These are phyloP conservation scores for Podospora appendiculata DNA, from an alignment of 495 filamentous ascomycete genomes.

Conservation along the genomic window DNA sequence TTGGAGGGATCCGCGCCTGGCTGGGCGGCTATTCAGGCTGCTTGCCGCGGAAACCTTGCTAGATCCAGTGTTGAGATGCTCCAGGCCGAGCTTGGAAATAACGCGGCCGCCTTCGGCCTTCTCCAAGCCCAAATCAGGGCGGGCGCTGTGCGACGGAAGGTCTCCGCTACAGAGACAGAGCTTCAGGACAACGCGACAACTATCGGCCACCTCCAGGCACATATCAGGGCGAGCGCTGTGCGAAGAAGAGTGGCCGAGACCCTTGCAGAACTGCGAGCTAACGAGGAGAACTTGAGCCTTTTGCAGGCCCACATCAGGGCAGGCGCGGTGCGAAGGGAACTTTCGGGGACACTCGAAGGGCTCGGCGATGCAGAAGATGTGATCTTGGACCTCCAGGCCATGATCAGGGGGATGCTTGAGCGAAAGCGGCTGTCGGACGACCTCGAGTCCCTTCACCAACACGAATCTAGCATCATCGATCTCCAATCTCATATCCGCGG, in stretches of 20 bases:
- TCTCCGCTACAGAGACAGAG: constrained; percentile 28
- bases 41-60: constrained; percentile 36
- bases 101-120: constrained; percentile 23
- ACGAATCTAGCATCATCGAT: constrained; percentile 49
- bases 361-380: constrained; percentile 32
- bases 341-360: constrained; percentile 33
- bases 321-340: constrained; percentile 38
- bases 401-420: constrained; percentile 46
- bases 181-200: constrained; percentile 26
- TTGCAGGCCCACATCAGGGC: constrained; percentile 40
- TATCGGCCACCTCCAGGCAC: constrained; percentile 30
- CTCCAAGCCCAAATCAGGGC: constrained; percentile 40
- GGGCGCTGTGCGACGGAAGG: constrained; percentile 38
- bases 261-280: constrained; percentile 29
- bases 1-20: constrained; percentile 30
- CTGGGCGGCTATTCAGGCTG: constrained; percentile 45
- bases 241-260: constrained; percentile 37
- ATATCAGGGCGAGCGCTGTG: constrained; percentile 39
- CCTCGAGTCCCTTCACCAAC: constrained; percentile 48
- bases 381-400: constrained; percentile 37
- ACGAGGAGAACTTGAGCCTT: constrained; percentile 23
- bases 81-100: constrained; percentile 27
- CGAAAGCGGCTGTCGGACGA: constrained; percentile 39
- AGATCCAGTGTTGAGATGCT: constrained; percentile 32
- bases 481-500: constrained; percentile 71